Evolutionary conservation across 2,329 filamentous ascomycete species (phyloP).

Genomic region (Alternaria triticimaculans): DNA sequence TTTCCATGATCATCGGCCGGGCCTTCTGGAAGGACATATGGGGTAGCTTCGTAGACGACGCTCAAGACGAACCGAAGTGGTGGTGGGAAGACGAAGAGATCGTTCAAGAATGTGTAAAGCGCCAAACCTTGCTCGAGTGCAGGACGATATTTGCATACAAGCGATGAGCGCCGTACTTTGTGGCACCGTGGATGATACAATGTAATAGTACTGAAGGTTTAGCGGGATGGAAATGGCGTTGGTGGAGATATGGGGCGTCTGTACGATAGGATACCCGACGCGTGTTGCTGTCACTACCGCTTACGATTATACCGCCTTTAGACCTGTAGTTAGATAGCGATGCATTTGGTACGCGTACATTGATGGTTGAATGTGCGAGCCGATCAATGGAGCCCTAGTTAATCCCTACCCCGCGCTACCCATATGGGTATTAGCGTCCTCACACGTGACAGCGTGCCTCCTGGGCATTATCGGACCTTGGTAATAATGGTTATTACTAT

Average conservation of each 20-base stretch:
- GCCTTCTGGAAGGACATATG: slow-evolving; percentile 49
- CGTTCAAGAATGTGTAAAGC: slow-evolving; percentile 44
- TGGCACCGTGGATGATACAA: neutral
- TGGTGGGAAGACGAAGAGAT: slow-evolving; percentile 51
- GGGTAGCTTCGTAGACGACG: slow-evolving; percentile 45
- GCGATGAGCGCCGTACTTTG: slow-evolving; percentile 5
- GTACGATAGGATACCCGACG: slow-evolving; percentile 14
- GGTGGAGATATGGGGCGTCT: slow-evolving; percentile 1
- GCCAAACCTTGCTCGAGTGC: slow-evolving; percentile 47
- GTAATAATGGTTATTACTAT: neutral
- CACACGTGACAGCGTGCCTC: slow-evolving; percentile 7
- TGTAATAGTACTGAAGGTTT: neutral
- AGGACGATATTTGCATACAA: slow-evolving; percentile 47
- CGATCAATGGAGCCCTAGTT: neutral
- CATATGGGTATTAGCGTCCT: neutral
- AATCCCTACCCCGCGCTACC: neutral
- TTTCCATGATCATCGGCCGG: slow-evolving; percentile 43
- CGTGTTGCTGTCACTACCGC: slow-evolving; percentile 6
- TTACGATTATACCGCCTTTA: neutral
- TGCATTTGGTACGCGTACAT: neutral
- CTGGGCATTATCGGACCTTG: neutral
- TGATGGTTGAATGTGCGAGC: neutral
- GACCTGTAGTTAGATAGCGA: neutral
- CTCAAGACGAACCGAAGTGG: slow-evolving; percentile 39
- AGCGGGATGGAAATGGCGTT: neutral